Evolutionary conservation across 495 filamentous ascomycete genomes (phyloP), one percentile per base, ranked within the genome.

Genomic region (Podospora conica): DNA sequence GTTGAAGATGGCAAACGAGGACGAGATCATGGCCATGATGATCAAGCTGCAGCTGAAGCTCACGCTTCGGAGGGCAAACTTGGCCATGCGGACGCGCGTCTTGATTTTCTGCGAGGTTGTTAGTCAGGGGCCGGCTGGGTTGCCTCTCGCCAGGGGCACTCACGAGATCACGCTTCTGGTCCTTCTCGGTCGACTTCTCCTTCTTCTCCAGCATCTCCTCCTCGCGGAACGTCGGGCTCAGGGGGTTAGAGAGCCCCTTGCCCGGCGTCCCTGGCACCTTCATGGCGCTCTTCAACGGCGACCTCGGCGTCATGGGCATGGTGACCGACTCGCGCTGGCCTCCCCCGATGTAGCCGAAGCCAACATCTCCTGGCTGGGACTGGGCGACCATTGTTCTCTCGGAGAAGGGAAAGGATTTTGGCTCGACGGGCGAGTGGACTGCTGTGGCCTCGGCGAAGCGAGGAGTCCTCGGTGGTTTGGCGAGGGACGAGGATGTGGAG

Each of bases 1-100:
- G 70, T 91, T 90, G 84, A 99, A 99, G 74, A 98, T 90, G 66
- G 86, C 79, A 76, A 99, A 90, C 6, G 91, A 93, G 20, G 91
- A 83, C 4, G 88, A 85, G 58, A 99, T 79, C 80, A 99, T 91
- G 63, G 91, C 81, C 57, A 99, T 84, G 66, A 99, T 91, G 72
- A 99, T 97, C 60, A 96, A 83, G 81, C 90, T 92, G 83, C 95
- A 99, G 78, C 89, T 91, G 78, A 98, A 97, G 84, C 93, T 98
- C 76, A 97, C 88, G 61, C 91, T 87, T 67, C 95, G 90, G 29
- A 99, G 88, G 68, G 96, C 85, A 67, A 97, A 88, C 81, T 99
- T 99, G 66, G 93, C 96, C 72, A 97, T 84, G 15, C 95, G 89
- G 33, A 99, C 92, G 58, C 93, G 88, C 20, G 89, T 84, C 82